Percentiles rank a stretch among this genome's conserved stretches.
phyloP scores from a whole-genome alignment of 176 grass and related monocot species.

The Ampelocalamus luodianensis region DNA sequence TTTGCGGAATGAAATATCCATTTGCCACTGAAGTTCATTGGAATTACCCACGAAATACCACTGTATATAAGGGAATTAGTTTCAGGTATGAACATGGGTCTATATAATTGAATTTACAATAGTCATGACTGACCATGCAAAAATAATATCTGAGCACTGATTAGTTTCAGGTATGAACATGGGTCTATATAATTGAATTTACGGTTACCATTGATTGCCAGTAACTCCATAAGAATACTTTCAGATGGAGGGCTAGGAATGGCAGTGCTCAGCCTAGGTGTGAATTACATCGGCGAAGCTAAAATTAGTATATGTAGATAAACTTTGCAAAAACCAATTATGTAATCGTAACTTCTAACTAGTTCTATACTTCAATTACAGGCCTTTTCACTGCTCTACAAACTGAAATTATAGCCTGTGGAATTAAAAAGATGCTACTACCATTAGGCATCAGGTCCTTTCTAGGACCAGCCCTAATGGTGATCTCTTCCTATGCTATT shows the following conservation, averaged over 20 bases:
- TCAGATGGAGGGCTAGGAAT: conserved; percentile 94
- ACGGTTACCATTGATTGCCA: conserved; percentile 61
- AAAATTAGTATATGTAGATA: conserved; percentile 31
- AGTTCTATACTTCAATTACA: conserved; percentile 45
- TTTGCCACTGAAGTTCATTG: too few relatives aligned
- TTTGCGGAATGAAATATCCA: too few relatives aligned
- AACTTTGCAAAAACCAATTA: conserved; percentile 3
- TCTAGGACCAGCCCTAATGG: conserved; percentile 77
- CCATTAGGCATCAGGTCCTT: conserved; percentile 75
- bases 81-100: too few relatives aligned
- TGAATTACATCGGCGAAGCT: conserved; percentile 23
- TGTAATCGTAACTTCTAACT: conserved; percentile 5
- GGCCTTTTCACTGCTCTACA: conserved; percentile 85
- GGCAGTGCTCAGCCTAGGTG: conserved; percentile 98
- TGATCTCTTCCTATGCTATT: conserved; percentile 63
- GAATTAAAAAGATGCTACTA: conserved; percentile 65
- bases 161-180: conserved; percentile 77
- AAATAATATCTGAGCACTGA: conserved; percentile 76
- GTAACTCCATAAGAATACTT: conserved; percentile 75
- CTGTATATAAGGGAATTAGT: too few relatives aligned
- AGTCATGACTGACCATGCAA: too few relatives aligned
- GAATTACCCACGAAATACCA: too few relatives aligned
- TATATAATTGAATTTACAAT: too few relatives aligned
- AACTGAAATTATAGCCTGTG: conserved; percentile 82
- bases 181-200: conserved; percentile 36